Evolutionary conservation across 179 eudicot genomes (phyloP), one percentile per base, ranked within the genome.

Genomic region (Beta macrorhiza): DNA sequence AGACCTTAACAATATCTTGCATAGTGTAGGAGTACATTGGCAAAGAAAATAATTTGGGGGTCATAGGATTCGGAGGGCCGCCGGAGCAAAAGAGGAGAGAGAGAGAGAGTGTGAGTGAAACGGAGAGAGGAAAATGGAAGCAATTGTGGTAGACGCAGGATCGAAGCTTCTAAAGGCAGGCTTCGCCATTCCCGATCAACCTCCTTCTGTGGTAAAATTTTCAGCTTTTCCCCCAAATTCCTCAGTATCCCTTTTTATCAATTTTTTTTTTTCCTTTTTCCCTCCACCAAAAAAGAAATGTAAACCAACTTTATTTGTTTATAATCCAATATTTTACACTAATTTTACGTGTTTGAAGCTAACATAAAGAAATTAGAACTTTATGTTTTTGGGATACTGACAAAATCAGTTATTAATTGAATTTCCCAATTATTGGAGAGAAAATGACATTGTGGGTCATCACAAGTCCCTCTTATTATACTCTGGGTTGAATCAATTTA

Each of bases 121-220:
- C 42, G 42, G 4, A 37, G 42, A 37, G 4, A 37, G 42, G 11
- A 62, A 17, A 73, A 88, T 88, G 90, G 90, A 88, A 78, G 90
- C 89, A 72, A 78, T 88, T 19, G 90, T 88, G 45, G 87, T 88
- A n/a, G 90, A 88, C 59, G 83, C 77, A 1, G 90, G 90, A 80
- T 86, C 90, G 49, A 88, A 86, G 84, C 72, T 77, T 71, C 89
- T 88, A 65, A 88, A 88, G 83, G 87, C 89, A 1, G 90, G 90
- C 20, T 84, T 86, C 59, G 89, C 90, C 80, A 82, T 88, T 63
- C 90, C 90, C 59, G 90, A 88, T 80, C 90, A 88, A 61, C 89
- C 90, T 73, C 90, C 90, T 75, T 76, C 90, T 17, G 19, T 86
- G 80, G 90, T 88, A 74, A 44, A 17, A 25, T 37, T 63, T 37